Evolutionary conservation across 148 eudicot species (phyloP).

Genomic region (Amaranthus hypochondriacus): DNA sequence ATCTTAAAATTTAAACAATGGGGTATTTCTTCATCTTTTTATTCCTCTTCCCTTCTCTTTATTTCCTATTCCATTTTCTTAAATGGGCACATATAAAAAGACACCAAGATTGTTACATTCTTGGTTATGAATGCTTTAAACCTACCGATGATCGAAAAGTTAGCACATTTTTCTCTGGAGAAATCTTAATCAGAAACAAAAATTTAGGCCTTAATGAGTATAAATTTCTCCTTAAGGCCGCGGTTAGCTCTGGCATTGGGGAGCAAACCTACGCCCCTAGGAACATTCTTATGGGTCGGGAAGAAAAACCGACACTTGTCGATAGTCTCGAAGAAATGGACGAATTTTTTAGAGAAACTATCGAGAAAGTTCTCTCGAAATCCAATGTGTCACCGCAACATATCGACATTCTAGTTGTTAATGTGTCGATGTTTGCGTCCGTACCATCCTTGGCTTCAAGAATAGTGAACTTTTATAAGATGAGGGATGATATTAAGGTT

Average conservation of each 20-base stretch:
- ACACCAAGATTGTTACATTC: slow-evolving; percentile 55
- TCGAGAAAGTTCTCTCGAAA: slow-evolving; percentile 40
- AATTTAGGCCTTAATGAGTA: slow-evolving; percentile 61
- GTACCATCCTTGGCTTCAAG: slow-evolving; percentile 54
- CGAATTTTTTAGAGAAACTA: slow-evolving; percentile 53
- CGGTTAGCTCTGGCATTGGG: slow-evolving; percentile 74
- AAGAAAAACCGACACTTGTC: slow-evolving; percentile 33
- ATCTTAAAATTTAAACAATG: slow-evolving; percentile 15
- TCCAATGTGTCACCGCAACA: slow-evolving; percentile 40
- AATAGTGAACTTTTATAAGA: slow-evolving; percentile 56
- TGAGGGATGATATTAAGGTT: slow-evolving; percentile 63
- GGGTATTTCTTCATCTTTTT: slow-evolving; percentile 27
- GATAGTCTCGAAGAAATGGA: slow-evolving; percentile 62
- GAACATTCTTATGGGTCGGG: slow-evolving; percentile 53
- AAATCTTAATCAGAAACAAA: slow-evolving; percentile 50
- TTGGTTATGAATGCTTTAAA: slow-evolving; percentile 61
- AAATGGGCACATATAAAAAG: slow-evolving; percentile 21
- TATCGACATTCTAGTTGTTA: slow-evolving; percentile 71
- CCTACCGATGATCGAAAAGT: slow-evolving; percentile 53
- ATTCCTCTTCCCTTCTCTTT: slow-evolving; percentile 25
- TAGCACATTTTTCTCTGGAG: slow-evolving; percentile 49
- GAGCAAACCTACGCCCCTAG: slow-evolving; percentile 72
- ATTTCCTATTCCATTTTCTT: slow-evolving; percentile 29
- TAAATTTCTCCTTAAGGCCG: slow-evolving; percentile 65
- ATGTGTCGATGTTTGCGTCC: slow-evolving; percentile 61